phyloP scores from a whole-genome alignment of 805 yeast genomes.

The Schizosaccharomyces pombe region DNA sequence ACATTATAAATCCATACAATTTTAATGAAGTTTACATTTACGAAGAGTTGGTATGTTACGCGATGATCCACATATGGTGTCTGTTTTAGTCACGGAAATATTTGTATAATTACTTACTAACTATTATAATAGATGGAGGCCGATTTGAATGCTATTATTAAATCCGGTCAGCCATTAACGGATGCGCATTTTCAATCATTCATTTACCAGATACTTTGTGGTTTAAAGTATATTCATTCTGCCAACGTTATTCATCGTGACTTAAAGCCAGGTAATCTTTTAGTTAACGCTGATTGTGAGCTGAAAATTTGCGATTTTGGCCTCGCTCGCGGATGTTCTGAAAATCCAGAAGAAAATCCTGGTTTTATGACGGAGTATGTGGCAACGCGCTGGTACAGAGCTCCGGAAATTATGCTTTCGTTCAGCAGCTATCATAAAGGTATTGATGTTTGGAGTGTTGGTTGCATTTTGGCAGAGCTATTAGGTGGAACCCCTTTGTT shows the following conservation, averaged over 20 bases:
- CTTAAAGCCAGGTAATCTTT: conserved; percentile 75
- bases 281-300: conserved; percentile 92
- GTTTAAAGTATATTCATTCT: conserved; percentile 68
- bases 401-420: conserved; percentile 90
- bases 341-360: conserved; percentile 58
- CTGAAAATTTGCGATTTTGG: conserved; percentile 93
- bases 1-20: conserved; percentile 36
- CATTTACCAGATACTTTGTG: conserved; percentile 76
- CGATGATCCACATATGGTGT: not conserved
- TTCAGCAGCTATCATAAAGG: conserved; percentile 62
- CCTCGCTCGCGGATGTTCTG: conserved; percentile 72
- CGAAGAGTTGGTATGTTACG: conserved; percentile 22
- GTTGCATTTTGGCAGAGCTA: conserved; percentile 86
- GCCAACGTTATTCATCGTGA: conserved; percentile 88
- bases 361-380: conserved; percentile 96
- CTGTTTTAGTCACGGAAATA: not conserved
- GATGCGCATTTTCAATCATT: conserved; percentile 86
- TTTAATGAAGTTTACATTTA: conserved; percentile 83
- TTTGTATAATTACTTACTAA: not conserved
- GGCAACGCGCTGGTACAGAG: conserved; percentile 96
- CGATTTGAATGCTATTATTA: conserved; percentile 90
- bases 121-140: conserved; percentile 56
- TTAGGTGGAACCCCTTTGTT: conserved; percentile 78
- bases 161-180: conserved; percentile 78
- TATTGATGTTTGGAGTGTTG: conserved; percentile 85